Conservation (phyloP, 257 asterid genomes). For the Datura wrightii region DNA sequence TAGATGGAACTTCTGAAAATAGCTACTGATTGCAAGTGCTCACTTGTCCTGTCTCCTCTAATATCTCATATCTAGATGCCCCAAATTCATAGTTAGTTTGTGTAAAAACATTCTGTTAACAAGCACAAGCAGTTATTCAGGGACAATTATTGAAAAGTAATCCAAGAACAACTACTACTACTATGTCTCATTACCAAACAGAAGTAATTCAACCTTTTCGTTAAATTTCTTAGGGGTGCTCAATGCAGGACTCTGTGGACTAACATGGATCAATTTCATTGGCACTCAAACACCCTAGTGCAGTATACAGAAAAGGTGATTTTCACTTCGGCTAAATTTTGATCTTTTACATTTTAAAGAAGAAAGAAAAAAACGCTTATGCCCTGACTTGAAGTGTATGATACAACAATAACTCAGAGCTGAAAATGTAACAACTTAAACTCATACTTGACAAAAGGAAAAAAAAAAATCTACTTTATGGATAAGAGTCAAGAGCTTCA, state of each 20-base stretch:
- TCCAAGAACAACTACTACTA: background rate
- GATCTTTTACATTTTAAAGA: background rate
- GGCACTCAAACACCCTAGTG: background rate
- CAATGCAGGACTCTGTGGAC: background rate
- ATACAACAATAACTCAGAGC: background rate
- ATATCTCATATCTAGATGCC: background rate
- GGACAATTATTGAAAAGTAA: background rate
- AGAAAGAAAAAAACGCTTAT: background rate
- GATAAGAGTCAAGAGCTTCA: background rate
- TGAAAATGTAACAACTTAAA: background rate
- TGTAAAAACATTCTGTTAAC: background rate
- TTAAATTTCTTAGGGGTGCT: background rate
- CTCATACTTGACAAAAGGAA: background rate
- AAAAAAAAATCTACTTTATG: background rate
- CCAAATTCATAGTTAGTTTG: background rate
- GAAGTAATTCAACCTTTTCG: conserved; percentile 8
- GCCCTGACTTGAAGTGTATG: background rate
- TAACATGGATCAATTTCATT: conserved; percentile 2
- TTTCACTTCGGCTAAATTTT: background rate
- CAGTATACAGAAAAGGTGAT: background rate
- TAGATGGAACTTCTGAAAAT: background rate
- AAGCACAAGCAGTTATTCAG: background rate
- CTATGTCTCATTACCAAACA: background rate
- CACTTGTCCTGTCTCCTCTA: conserved; percentile 23
- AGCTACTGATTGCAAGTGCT: background rate